phyloP scores from a whole-genome alignment of 768 basidiomycete species.

The Cubamyces lactineus region DNA sequence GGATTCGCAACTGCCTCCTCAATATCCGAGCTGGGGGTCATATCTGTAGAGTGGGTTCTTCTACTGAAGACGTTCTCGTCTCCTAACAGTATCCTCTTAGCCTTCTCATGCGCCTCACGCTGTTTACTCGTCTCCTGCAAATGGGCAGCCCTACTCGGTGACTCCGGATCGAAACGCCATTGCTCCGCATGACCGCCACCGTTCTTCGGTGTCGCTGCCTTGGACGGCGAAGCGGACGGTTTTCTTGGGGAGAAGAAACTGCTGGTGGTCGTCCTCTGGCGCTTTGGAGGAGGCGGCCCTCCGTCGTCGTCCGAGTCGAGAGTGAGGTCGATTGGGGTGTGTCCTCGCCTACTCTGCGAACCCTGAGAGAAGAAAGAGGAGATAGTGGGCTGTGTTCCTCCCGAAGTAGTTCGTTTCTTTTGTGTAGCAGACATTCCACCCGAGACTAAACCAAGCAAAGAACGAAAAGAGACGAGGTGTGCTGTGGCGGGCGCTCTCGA shows the following conservation, averaged over 20 bases:
- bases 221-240: background rate
- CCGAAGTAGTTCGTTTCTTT: background rate
- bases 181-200: constrained; percentile 36
- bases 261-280: constrained; percentile 31
- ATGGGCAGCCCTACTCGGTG: constrained; percentile 22
- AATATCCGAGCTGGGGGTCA: constrained; percentile 1
- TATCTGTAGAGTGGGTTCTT: background rate
- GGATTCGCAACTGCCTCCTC: constrained; percentile 1
- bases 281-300: constrained; percentile 9
- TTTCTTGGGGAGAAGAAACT: constrained; percentile 13
- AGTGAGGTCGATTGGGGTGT: constrained; percentile 58
- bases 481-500: constrained; percentile 1
- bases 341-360: constrained; percentile 24
- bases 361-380: constrained; percentile 46
- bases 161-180: constrained; percentile 49
- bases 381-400: constrained; percentile 40
- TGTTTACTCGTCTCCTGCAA: constrained; percentile 21
- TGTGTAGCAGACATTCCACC: background rate
- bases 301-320: constrained; percentile 33
- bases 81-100: constrained; percentile 53
- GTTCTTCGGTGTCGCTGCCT: background rate
- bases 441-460: background rate
- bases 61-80: constrained; percentile 44
- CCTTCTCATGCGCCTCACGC: constrained; percentile 42
- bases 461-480: too few relatives aligned